A percentile compares a stretch with the other conserved stretches of the same genome.
Evolutionary conservation across 805 yeast genomes (phyloP).

Genomic region (Priceomyces melissophilus): DNA sequence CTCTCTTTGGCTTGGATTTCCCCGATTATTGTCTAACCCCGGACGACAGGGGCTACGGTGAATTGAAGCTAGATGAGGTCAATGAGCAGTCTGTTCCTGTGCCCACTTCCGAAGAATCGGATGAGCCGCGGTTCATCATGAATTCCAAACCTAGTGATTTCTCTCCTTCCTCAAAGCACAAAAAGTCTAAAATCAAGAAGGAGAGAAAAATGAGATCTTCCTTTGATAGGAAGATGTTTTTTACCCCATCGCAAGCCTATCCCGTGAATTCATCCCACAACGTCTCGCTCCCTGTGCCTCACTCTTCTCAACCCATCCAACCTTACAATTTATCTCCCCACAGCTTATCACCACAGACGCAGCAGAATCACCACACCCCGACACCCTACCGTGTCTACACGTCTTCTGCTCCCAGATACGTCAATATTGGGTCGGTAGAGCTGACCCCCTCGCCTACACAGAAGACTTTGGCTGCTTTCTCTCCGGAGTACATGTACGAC

Average conservation of each 20-base stretch:
- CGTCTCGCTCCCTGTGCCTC: too few species aligned
- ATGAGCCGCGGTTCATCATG: slow-evolving; percentile 3
- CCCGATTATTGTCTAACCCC: slow-evolving; percentile 60
- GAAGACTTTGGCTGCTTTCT: too few species aligned
- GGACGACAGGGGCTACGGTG: slow-evolving; percentile 60
- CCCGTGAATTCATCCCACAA: too few species aligned
- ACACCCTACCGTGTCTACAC: not conserved
- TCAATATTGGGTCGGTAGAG: too few species aligned
- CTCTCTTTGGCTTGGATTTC: slow-evolving; percentile 73
- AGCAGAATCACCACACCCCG: too few species aligned
- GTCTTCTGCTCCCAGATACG: not conserved
- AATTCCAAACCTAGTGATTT: not conserved
- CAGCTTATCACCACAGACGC: too few species aligned
- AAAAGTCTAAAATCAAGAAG: not conserved
- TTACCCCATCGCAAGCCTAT: too few species aligned
- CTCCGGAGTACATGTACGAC: not conserved
- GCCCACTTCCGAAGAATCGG: not conserved
- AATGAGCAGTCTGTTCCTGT: slow-evolving; percentile 3
- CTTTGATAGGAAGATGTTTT: too few species aligned
- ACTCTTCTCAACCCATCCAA: too few species aligned
- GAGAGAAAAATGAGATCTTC: too few species aligned
- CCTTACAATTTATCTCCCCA: too few species aligned
- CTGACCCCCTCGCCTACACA: too few species aligned
- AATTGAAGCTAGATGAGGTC: slow-evolving; percentile 43
- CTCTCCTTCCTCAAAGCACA: not conserved